Evolutionary conservation across 495 filamentous ascomycete genomes (phyloP).

Genomic region (Penicillium angulare): DNA sequence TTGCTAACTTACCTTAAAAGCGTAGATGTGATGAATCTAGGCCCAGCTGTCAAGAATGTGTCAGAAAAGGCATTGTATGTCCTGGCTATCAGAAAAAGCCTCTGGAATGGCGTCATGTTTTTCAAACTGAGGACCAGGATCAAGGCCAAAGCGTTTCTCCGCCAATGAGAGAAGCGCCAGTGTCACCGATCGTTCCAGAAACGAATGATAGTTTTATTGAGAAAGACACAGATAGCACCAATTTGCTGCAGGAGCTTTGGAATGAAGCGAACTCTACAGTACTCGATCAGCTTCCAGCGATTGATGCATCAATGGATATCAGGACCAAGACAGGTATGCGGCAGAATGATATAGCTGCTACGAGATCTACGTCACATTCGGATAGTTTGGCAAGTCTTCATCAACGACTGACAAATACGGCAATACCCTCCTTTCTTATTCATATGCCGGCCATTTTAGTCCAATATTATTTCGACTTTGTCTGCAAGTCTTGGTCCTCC

Average conservation of each 20-base stretch:
- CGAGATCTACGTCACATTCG: conserved; percentile 1
- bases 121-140: conserved; percentile 13
- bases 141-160: neutral
- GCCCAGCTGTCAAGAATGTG: conserved; percentile 25
- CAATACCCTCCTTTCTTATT: conserved; percentile 24
- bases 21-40: conserved; percentile 28
- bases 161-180: neutral
- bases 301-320: conserved; percentile 12
- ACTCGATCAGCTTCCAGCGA: conserved; percentile 15
- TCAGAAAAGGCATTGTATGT: conserved; percentile 16
- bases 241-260: conserved; percentile 10
- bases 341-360: neutral
- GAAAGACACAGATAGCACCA: neutral
- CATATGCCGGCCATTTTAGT: conserved; percentile 25
- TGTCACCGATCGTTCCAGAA: neutral
- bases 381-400: conserved; percentile 21
- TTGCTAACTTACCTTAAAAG: conserved; percentile 10
- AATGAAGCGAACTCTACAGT: conserved; percentile 12
- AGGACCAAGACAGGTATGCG: neutral
- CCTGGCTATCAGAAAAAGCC: conserved; percentile 24
- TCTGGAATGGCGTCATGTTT: conserved; percentile 26
- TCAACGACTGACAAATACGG: conserved; percentile 16
- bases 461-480: conserved; percentile 28
- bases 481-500: conserved; percentile 29
- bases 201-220: too few relatives aligned